Percentiles rank a stretch among this genome's conserved stretches.
Conservation (phyloP, 257 asterid species). For the Capsicum rhomboideum region DNA sequence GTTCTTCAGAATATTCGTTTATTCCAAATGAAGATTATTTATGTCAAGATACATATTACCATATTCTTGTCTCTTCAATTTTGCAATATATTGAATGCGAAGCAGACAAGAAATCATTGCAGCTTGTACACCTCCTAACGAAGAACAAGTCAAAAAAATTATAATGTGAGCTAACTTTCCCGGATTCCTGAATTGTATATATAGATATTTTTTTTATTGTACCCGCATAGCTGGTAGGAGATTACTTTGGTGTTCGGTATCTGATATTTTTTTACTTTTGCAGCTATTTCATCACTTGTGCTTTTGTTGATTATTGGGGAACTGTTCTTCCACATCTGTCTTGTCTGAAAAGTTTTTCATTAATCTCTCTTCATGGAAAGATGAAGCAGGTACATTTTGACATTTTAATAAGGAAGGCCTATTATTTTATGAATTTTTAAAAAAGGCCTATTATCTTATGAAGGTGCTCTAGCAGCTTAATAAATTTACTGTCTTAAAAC, state of each 20-base stretch:
- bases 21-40: neutral
- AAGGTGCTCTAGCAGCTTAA: neutral
- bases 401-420: too few species aligned
- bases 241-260: constrained; percentile 5
- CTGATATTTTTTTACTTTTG: constrained; percentile 28
- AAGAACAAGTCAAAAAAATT: constrained; percentile 52
- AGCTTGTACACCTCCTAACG: constrained; percentile 60
- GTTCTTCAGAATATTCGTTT: neutral
- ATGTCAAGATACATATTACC: neutral
- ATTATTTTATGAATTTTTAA: too few species aligned
- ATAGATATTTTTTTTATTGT: neutral
- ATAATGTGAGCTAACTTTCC: constrained; percentile 51
- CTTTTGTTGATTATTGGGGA: constrained; percentile 98
- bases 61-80: constrained; percentile 6
- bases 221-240: neutral
- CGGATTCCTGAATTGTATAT: neutral
- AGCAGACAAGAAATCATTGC: constrained; percentile 74
- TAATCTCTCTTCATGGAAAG: constrained; percentile 86
- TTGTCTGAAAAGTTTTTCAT: constrained; percentile 45
- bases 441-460: neutral
- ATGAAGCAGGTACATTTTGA: constrained; percentile 74
- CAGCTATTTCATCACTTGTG: constrained; percentile 97
- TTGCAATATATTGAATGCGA: constrained; percentile 82
- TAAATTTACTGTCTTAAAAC: neutral
- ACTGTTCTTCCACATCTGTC: constrained; percentile 73